These are phyloP conservation scores for Moesziomyces globuligerus DNA, from an alignment of 1,284 basidiomycete species.

Conservation along the genomic window DNA sequence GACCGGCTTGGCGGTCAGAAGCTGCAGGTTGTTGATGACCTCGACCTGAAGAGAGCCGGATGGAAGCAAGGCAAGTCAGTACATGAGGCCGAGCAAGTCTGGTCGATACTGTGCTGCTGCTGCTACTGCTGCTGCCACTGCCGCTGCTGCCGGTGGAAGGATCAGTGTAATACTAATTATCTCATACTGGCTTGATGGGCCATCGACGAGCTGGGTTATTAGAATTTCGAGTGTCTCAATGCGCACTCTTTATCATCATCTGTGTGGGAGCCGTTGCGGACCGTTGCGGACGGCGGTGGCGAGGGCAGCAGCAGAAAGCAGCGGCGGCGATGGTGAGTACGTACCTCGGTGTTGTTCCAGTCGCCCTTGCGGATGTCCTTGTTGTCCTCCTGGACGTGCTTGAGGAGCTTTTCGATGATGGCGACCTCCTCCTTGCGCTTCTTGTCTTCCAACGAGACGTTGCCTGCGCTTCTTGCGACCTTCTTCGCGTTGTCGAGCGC, in stretches of 20 bases:
- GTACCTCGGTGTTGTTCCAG: slow-evolving; percentile 97
- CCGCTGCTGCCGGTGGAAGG: neutral
- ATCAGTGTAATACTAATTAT: slow-evolving; percentile 58
- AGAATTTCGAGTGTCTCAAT: slow-evolving; percentile 72
- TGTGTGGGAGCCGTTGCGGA: no score
- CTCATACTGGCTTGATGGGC: slow-evolving; percentile 71
- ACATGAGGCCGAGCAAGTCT: neutral
- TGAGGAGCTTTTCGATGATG: slow-evolving; percentile 81
- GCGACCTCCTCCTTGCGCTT: slow-evolving; percentile 96
- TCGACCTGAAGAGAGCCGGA: slow-evolving; percentile 78
- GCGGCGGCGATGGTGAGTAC: slow-evolving; percentile 58
- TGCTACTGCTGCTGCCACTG: slow-evolving; percentile 8
- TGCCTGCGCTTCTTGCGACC: slow-evolving; percentile 71
- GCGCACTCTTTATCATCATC: slow-evolving; percentile 81
- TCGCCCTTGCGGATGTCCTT: slow-evolving; percentile 93
- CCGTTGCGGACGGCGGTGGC: no score
- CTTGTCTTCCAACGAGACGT: slow-evolving; percentile 86
- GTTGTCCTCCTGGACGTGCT: slow-evolving; percentile 80
- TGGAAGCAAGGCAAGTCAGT: neutral
- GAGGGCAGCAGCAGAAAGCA: no score
- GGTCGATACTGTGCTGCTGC: slow-evolving; percentile 2
- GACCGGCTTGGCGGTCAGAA: slow-evolving; percentile 96
- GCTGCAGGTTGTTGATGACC: slow-evolving; percentile 88
- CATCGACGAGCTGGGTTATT: slow-evolving; percentile 77
- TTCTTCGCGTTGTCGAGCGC: slow-evolving; percentile 74